phyloP scores from a whole-genome alignment of 129 eudicot genomes.

The Ambrosia artemisiifolia region DNA sequence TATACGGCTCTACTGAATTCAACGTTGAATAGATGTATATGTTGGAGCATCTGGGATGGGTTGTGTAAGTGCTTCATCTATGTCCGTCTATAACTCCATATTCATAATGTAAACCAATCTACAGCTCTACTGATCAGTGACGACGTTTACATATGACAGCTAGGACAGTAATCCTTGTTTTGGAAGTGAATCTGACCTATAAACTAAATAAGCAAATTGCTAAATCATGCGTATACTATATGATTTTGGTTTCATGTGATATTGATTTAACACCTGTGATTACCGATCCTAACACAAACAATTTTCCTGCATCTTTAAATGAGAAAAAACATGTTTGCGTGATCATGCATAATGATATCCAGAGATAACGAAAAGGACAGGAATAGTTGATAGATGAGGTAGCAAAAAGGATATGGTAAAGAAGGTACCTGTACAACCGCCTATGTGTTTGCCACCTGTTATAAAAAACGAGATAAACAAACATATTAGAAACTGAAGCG shows the following conservation, averaged over 20 bases:
- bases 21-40: too few relatives aligned
- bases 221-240: not conserved
- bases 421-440: slow-evolving; percentile 82
- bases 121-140: not conserved
- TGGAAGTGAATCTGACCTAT: not conserved
- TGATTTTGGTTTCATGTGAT: slow-evolving; percentile 1
- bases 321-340: not conserved
- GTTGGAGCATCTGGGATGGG: too few relatives aligned
- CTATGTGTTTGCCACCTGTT: slow-evolving; percentile 90
- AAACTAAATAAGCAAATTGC: not conserved
- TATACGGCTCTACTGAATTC: too few relatives aligned
- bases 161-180: not conserved
- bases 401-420: not conserved
- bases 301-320: not conserved
- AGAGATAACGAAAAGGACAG: not conserved
- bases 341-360: slow-evolving; percentile 4
- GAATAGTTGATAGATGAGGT: not conserved
- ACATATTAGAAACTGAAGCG: slow-evolving; percentile 1
- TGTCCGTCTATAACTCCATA: too few relatives aligned
- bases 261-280: not conserved
- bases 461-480: slow-evolving; percentile 13
- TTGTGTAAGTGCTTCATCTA: too few relatives aligned
- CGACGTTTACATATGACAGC: not conserved
- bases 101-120: too few relatives aligned
- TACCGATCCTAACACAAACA: not conserved